Evolutionary conservation across 805 yeast species (phyloP).

Genomic region (Candida ascalaphidarum): DNA sequence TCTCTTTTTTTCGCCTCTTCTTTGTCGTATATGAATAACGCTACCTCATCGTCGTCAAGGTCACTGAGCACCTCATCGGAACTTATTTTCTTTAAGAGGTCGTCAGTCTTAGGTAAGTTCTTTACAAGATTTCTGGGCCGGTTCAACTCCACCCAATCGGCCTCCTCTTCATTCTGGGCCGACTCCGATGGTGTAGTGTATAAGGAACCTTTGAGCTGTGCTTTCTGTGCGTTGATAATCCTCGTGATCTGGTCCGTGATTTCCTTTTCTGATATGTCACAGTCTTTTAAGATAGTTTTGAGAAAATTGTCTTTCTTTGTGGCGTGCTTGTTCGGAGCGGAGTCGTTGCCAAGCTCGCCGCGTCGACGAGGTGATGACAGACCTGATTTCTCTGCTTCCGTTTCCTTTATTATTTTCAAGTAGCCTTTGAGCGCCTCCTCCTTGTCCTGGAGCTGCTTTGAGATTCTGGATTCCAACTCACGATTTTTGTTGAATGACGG

Average conservation of each 20-base stretch:
- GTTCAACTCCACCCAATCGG: conserved; percentile 14
- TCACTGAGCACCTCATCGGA: conserved; percentile 58
- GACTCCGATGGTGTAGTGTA: conserved; percentile 10
- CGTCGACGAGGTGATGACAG: conserved; percentile 3
- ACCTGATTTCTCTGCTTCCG: conserved; percentile 1
- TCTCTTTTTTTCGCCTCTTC: conserved; percentile 73
- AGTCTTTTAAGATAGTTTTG: conserved; percentile 20
- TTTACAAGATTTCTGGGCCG: conserved; percentile 41
- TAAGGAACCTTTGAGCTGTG: conserved; percentile 11
- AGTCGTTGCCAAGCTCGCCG: background rate
- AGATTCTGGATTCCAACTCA: conserved; percentile 35
- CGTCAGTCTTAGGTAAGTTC: conserved; percentile 48
- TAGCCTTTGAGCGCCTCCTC: conserved; percentile 1
- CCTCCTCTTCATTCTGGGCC: conserved; percentile 5
- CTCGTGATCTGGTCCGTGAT: conserved; percentile 12
- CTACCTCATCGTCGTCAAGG: conserved; percentile 70
- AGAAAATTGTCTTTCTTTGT: conserved; percentile 10
- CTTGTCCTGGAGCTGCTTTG: conserved; percentile 19
- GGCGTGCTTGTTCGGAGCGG: background rate
- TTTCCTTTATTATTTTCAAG: background rate
- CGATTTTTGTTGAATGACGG: conserved; percentile 74
- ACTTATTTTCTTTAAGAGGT: conserved; percentile 42
- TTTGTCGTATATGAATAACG: conserved; percentile 47
- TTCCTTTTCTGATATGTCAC: conserved; percentile 20
- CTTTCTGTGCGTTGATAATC: conserved; percentile 14